phyloP scores from a whole-genome alignment of 176 grass and related monocot genomes.

The Oryza officinalis region DNA sequence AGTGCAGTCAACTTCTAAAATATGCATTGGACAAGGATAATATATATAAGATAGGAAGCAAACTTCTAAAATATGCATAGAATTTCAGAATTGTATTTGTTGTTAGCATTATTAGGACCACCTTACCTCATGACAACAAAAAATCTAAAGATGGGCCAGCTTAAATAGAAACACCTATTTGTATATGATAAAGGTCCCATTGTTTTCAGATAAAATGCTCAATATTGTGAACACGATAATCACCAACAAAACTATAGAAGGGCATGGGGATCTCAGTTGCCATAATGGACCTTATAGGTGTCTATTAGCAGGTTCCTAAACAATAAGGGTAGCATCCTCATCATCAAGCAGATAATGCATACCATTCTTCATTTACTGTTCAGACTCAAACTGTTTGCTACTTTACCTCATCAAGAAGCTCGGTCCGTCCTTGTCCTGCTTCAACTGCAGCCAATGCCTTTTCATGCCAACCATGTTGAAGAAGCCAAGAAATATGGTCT shows the following conservation, averaged over 20 bases:
- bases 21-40: not conserved
- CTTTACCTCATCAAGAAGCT: constrained; percentile 93
- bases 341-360: constrained; percentile 33
- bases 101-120: constrained; percentile 3
- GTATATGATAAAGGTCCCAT: not conserved
- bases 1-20: not conserved
- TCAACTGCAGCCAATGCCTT: constrained; percentile 98
- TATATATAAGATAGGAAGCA: not conserved
- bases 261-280: not conserved
- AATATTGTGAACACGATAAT: not conserved
- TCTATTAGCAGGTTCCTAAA: not conserved
- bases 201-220: constrained; percentile 17
- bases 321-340: not conserved
- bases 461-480: constrained; percentile 97
- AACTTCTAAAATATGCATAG: not conserved
- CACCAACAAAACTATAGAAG: not conserved
- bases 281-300: not conserved
- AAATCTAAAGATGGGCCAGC: not conserved
- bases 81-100: constrained; percentile 7
- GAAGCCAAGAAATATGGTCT: constrained; percentile 99
- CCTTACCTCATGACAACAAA: constrained; percentile 1
- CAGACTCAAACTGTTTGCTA: constrained; percentile 17
- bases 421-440: constrained; percentile 75
- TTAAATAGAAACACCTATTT: not conserved
- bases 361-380: constrained; percentile 22